Evolutionary conservation across 1,284 basidiomycete genomes (phyloP).

Genomic region (Boletus calvinii): DNA sequence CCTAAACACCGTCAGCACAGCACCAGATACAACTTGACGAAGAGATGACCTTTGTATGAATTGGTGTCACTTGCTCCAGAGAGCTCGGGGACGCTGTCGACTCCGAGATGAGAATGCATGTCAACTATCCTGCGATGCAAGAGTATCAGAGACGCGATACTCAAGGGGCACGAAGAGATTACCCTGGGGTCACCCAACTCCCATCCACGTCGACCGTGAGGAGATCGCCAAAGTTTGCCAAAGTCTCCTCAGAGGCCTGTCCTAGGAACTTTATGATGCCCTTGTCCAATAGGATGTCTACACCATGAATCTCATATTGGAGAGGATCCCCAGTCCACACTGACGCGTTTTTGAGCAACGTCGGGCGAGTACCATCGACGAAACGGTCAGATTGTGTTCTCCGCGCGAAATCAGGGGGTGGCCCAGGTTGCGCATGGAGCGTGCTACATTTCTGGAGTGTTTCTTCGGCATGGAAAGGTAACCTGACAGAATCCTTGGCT

Average conservation of each 20-base stretch:
- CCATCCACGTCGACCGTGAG: constrained; percentile 42
- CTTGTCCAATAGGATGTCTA: constrained; percentile 46
- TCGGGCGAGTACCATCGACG: constrained; percentile 51
- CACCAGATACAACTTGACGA: background rate
- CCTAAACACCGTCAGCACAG: constrained; percentile 21
- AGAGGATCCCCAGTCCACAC: constrained; percentile 67
- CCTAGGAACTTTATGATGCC: constrained; percentile 48
- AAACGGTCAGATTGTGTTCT: constrained; percentile 60
- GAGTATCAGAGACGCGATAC: constrained; percentile 1
- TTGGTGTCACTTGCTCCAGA: constrained; percentile 44
- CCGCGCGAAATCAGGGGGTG: constrained; percentile 37
- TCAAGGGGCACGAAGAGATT: background rate
- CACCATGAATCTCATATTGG: constrained; percentile 51
- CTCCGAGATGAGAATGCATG: constrained; percentile 65
- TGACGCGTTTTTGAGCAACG: constrained; percentile 64
- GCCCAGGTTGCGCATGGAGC: constrained; percentile 31
- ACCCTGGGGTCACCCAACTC: constrained; percentile 50
- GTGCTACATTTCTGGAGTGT: constrained; percentile 29
- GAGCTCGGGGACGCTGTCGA: constrained; percentile 49
- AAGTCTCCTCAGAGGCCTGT: constrained; percentile 27
- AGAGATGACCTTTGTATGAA: constrained; percentile 39
- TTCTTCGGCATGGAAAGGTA: constrained; percentile 29
- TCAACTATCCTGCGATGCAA: constrained; percentile 44
- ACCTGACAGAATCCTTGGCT: constrained; percentile 9
- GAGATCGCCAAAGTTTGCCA: constrained; percentile 27